Evolutionary conservation across 1,139 yeast species (phyloP).

Genomic region (Taphrina communis): DNA sequence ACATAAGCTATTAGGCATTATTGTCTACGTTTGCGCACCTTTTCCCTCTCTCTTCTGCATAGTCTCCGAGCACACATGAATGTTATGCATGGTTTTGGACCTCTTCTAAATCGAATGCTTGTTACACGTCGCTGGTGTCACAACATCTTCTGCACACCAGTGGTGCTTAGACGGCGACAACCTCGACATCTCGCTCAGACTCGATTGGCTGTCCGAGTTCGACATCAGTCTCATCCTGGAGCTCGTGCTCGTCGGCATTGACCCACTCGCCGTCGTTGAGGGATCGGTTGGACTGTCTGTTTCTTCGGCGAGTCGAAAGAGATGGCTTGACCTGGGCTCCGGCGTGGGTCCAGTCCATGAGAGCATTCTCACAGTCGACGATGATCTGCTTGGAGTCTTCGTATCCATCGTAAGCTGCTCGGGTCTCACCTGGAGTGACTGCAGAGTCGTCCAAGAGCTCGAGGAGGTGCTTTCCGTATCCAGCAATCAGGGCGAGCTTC

Average conservation of each 20-base stretch:
- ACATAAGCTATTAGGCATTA: conserved; percentile 36
- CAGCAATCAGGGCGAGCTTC: conserved; percentile 94
- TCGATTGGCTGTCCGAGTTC: conserved; percentile 40
- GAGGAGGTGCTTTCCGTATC: conserved; percentile 95
- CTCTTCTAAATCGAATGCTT: conserved; percentile 11
- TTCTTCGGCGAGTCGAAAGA: conserved; percentile 51
- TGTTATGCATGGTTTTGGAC: background rate
- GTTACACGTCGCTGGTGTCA: background rate
- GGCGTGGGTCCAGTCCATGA: conserved; percentile 96
- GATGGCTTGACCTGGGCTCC: conserved; percentile 95
- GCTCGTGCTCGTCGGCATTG: conserved; percentile 41
- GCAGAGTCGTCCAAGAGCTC: conserved; percentile 96
- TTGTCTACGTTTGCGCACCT: conserved; percentile 18
- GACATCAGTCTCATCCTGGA: conserved; percentile 39
- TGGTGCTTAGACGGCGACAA: conserved; percentile 36
- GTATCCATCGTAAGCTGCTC: conserved; percentile 97
- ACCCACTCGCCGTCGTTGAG: conserved; percentile 41
- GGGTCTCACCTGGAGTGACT: conserved; percentile 98
- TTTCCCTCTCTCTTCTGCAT: background rate
- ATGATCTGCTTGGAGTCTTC: conserved; percentile 98
- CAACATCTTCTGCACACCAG: background rate
- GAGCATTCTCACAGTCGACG: conserved; percentile 94
- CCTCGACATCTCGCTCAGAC: conserved; percentile 40
- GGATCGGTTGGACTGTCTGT: conserved; percentile 41
- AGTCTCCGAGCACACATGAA: background rate